Evolutionary conservation across 768 basidiomycete genomes (phyloP).

Genomic region (Psilocybe sp.): DNA sequence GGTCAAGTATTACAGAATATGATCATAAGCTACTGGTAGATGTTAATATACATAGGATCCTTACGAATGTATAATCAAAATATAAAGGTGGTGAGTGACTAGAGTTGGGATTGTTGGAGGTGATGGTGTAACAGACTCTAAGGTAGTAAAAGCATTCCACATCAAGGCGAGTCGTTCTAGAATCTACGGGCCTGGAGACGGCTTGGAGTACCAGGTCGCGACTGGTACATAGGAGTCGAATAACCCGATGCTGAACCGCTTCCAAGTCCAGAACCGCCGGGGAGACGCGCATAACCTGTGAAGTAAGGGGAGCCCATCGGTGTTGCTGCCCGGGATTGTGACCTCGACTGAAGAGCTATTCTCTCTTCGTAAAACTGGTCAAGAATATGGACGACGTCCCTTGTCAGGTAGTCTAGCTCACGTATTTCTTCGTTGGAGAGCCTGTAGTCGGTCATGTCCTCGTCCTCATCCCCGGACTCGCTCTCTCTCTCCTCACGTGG

Average conservation of each 20-base stretch:
- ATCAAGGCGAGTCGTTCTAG: slow-evolving; percentile 10
- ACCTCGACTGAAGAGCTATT: slow-evolving; percentile 49
- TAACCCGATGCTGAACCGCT: slow-evolving; percentile 46
- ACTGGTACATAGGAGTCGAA: slow-evolving; percentile 52
- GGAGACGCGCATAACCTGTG: slow-evolving; percentile 31
- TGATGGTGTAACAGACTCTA: not conserved
- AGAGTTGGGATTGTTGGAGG: too few species aligned
- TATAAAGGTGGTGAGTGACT: too few species aligned
- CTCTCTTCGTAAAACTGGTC: slow-evolving; percentile 71
- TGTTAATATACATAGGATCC: too few species aligned
- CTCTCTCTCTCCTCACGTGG: slow-evolving; percentile 50
- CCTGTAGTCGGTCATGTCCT: slow-evolving; percentile 41
- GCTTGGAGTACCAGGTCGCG: slow-evolving; percentile 66
- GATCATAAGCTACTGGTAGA: too few species aligned
- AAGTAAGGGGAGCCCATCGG: slow-evolving; percentile 51
- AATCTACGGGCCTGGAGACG: slow-evolving; percentile 36
- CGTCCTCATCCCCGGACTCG: slow-evolving; percentile 60
- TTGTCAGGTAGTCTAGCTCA: slow-evolving; percentile 73
- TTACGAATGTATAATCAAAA: too few species aligned
- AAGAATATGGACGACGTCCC: slow-evolving; percentile 70
- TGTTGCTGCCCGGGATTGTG: slow-evolving; percentile 65
- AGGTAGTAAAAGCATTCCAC: not conserved
- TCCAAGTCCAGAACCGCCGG: slow-evolving; percentile 12
- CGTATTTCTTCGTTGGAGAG: slow-evolving; percentile 67
- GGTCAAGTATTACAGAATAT: too few species aligned